phyloP scores from a whole-genome alignment of 495 filamentous ascomycete genomes.

The Articulospora tetracladia region DNA sequence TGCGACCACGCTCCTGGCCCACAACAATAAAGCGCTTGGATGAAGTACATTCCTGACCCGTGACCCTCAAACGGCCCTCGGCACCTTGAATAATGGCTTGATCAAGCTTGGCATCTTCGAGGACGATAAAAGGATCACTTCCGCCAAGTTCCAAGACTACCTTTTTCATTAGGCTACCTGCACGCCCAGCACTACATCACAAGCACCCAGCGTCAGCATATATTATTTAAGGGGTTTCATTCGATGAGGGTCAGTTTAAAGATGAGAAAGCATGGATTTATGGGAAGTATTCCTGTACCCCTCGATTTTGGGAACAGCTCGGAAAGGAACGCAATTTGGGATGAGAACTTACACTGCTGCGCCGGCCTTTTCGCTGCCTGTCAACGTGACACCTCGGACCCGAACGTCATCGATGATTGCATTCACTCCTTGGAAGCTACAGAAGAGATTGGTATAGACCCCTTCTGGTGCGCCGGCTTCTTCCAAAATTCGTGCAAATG shows the following conservation, averaged over 20 bases:
- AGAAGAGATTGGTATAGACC: conserved; percentile 75
- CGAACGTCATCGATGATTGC: conserved; percentile 46
- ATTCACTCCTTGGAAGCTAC: conserved; percentile 52
- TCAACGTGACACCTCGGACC: conserved; percentile 63
- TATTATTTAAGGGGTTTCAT: too few species aligned
- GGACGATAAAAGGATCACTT: conserved; percentile 86
- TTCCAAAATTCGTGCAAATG: conserved; percentile 64
- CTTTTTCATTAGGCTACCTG: conserved; percentile 62
- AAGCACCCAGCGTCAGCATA: too few species aligned
- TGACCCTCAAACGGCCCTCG: conserved; percentile 89
- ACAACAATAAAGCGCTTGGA: conserved; percentile 92
- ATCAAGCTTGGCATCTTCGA: conserved; percentile 73
- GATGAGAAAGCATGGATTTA: too few species aligned
- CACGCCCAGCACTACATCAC: conserved; percentile 40
- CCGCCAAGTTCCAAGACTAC: conserved; percentile 88
- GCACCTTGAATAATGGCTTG: conserved; percentile 88
- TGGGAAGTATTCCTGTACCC: neutral
- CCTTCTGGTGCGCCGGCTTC: conserved; percentile 73
- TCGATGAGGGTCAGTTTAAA: too few species aligned
- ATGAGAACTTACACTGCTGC: conserved; percentile 37
- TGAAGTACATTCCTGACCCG: conserved; percentile 88
- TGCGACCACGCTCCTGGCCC: conserved; percentile 70
- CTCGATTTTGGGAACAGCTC: too few species aligned
- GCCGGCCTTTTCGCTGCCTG: conserved; percentile 55
- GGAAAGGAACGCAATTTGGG: too few species aligned